Conservation (phyloP, 1,284 basidiomycete genomes). For the Trametes sp. region DNA sequence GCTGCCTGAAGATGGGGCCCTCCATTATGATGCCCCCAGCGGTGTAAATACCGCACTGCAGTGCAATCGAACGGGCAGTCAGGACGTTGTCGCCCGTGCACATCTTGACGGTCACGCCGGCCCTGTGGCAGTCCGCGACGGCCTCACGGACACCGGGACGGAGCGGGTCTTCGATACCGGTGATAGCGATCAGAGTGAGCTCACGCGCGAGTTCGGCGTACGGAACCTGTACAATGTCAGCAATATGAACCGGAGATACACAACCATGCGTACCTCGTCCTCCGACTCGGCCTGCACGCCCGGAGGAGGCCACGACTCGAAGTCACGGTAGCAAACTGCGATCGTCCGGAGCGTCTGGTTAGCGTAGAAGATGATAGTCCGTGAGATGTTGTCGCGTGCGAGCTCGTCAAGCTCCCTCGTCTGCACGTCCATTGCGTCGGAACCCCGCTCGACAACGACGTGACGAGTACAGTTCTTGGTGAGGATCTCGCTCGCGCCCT, state of each 20-base stretch:
- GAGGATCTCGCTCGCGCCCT: constrained; percentile 95
- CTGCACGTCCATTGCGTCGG: constrained; percentile 53
- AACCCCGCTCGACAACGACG: constrained; percentile 68
- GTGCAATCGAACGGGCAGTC: constrained; percentile 92
- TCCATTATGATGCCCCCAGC: constrained; percentile 97
- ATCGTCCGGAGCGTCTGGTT: constrained; percentile 95
- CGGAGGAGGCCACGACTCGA: constrained; percentile 85
- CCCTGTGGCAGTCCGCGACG: constrained; percentile 85
- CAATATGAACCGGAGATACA: not conserved
- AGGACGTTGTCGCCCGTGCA: constrained; percentile 98
- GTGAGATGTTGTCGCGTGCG: constrained; percentile 80
- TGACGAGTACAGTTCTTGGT: constrained; percentile 78
- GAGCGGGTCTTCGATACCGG: constrained; percentile 96
- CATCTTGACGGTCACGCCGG: constrained; percentile 98
- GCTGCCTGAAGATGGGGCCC: constrained; percentile 80
- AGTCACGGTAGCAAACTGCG: constrained; percentile 92
- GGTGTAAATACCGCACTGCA: constrained; percentile 94
- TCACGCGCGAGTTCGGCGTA: constrained; percentile 78
- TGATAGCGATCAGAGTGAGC: constrained; percentile 87
- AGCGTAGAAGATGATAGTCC: constrained; percentile 97
- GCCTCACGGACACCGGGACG: constrained; percentile 90
- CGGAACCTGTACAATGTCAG: constrained; percentile 55
- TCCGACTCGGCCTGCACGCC: constrained; percentile 52
- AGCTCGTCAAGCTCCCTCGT: constrained; percentile 68
- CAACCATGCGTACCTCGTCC: constrained; percentile 54